Percentiles rank a stretch among this genome's conserved stretches.
phyloP scores from a whole-genome alignment of 306 rosid genomes.

The Elaeagnus macrophylla region DNA sequence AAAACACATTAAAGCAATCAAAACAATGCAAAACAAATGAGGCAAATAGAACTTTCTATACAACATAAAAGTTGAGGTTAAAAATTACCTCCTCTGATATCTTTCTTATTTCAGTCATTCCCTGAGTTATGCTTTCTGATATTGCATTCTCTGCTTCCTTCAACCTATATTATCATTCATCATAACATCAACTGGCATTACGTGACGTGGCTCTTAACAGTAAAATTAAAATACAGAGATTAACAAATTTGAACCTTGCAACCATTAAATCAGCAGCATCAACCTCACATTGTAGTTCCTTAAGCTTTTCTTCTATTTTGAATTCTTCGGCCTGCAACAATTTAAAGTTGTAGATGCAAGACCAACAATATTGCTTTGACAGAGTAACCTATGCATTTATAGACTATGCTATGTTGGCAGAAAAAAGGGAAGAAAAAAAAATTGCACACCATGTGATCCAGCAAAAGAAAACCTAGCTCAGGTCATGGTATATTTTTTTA shows the following conservation, averaged over 20 bases:
- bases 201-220: conserved; percentile 16
- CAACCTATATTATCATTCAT: conserved; percentile 35
- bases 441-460: too few species aligned
- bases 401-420: not conserved
- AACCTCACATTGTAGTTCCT: conserved; percentile 44
- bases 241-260: conserved; percentile 32
- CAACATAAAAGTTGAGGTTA: not conserved
- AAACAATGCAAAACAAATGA: too few species aligned
- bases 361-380: not conserved
- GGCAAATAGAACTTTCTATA: too few species aligned
- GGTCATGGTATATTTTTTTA: too few species aligned
- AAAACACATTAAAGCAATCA: too few species aligned
- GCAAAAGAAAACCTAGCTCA: too few species aligned
- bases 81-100: conserved; percentile 42
- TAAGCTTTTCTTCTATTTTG: conserved; percentile 53
- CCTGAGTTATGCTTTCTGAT: conserved; percentile 20
- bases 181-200: conserved; percentile 16
- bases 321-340: conserved; percentile 69
- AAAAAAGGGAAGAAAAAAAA: not conserved
- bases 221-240: conserved; percentile 14
- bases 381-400: not conserved
- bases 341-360: conserved; percentile 8
- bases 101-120: conserved; percentile 28
- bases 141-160: conserved; percentile 48
- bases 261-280: conserved; percentile 34